Evolutionary conservation across 1,284 basidiomycete genomes (phyloP).

Genomic region (Abortiporus biennis): DNA sequence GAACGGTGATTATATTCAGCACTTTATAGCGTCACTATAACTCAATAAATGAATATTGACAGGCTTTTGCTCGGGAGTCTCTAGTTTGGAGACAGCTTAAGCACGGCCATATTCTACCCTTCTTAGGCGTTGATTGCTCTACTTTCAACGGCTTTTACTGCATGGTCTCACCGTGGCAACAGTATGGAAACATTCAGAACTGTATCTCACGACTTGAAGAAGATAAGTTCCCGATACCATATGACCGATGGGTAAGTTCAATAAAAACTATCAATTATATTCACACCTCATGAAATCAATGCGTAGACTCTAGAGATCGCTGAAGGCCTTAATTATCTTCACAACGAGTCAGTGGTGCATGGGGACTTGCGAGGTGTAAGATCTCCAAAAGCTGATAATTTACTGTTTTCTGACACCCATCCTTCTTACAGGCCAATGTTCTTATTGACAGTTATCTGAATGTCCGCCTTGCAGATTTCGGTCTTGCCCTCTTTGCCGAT

Average conservation of each 20-base stretch:
- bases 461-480: slow-evolving; percentile 12
- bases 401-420: not conserved
- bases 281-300: no score
- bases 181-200: slow-evolving; percentile 2
- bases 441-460: slow-evolving; percentile 6
- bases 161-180: slow-evolving; percentile 8
- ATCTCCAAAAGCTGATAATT: no score
- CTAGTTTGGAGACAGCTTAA: slow-evolving; percentile 4
- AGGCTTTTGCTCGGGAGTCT: slow-evolving; percentile 3
- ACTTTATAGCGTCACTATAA: not conserved
- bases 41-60: not conserved
- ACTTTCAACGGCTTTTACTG: slow-evolving; percentile 1
- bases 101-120: slow-evolving; percentile 4
- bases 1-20: not conserved
- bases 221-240: not conserved
- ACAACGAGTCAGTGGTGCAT: slow-evolving; percentile 6
- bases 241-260: slow-evolving; percentile 4
- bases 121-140: slow-evolving; percentile 3
- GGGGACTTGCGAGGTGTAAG: slow-evolving; percentile 9
- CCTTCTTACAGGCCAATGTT: slow-evolving; percentile 9
- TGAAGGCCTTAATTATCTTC: slow-evolving; percentile 5
- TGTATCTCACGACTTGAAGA: not conserved
- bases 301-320: no score
- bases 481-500: slow-evolving; percentile 9
- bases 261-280: no score